phyloP scores from a whole-genome alignment of 1,139 yeast species.

The Zygosaccharomyces sapae region DNA sequence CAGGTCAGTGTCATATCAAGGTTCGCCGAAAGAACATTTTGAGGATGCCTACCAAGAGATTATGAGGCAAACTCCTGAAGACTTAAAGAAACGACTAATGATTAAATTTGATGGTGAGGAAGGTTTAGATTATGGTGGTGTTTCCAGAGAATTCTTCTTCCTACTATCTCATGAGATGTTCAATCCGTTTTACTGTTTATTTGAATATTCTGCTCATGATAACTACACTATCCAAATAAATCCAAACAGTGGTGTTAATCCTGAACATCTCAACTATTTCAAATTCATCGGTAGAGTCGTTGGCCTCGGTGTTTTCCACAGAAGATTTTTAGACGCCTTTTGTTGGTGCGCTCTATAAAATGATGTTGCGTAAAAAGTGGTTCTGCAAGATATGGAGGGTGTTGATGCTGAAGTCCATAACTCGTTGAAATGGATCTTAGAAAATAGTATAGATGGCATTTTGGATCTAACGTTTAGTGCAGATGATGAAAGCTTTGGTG shows the following conservation, averaged over 20 bases:
- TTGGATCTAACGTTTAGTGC: slow-evolving; percentile 88
- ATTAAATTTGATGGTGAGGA: slow-evolving; percentile 98
- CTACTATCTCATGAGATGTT: slow-evolving; percentile 96
- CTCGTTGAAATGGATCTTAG: slow-evolving; percentile 91
- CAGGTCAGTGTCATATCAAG: slow-evolving; percentile 98
- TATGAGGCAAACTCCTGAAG: slow-evolving; percentile 98
- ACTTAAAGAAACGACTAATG: slow-evolving; percentile 93
- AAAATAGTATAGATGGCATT: slow-evolving; percentile 83
- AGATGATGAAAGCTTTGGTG: slow-evolving; percentile 96
- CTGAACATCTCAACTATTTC: slow-evolving; percentile 96
- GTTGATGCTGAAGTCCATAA: slow-evolving; percentile 96
- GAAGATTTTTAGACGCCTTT: slow-evolving; percentile 97
- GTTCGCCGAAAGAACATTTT: slow-evolving; percentile 92
- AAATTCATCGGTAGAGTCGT: slow-evolving; percentile 97
- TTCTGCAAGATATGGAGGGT: slow-evolving; percentile 96
- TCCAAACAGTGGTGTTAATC: slow-evolving; percentile 96
- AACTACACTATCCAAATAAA: slow-evolving; percentile 95
- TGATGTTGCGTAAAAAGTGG: slow-evolving; percentile 96
- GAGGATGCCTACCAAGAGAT: slow-evolving; percentile 98
- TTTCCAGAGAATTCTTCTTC: slow-evolving; percentile 95
- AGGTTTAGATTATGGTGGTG: slow-evolving; percentile 99
- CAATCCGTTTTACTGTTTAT: slow-evolving; percentile 94
- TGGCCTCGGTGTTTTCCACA: slow-evolving; percentile 96
- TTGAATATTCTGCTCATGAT: slow-evolving; percentile 96
- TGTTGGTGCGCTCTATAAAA: slow-evolving; percentile 95